Base-by-base conservation (phyloP, 2,329 filamentous ascomycete species). In the Tolypocladium endophyticum region DNA sequence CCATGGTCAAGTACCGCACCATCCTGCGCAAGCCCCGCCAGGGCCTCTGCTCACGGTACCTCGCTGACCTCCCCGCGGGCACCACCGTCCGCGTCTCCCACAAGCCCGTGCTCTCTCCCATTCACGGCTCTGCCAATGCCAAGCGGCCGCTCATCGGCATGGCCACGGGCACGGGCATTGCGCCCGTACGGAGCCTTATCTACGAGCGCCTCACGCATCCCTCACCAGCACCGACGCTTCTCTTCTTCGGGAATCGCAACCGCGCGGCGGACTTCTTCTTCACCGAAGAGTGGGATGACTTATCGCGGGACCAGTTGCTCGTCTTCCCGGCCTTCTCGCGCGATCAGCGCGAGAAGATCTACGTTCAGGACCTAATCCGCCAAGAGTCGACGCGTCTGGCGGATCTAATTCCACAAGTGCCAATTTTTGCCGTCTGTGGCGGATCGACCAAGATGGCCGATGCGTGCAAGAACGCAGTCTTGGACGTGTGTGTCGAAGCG, bases 1-100 rank as follows among this genome's bases (percentile, higher is more conserved):
- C 94, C 0, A 87, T 97, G 59, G 92, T 99, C 61, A 92, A 93
- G 70, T 97, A 96, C 73, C 85, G 87, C 63, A 96, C 92, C 1
- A 85, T 96, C 35, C 88, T 96, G 61, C 90, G 89, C 68, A 88
- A 89, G 62, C 87, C 89, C 3, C 84, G 94, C 23, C 83, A 93
- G 68, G 94, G 94, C 1, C 87, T 99, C 55, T 97, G 92, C 72
- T 96, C 94, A 6, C 84, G 90, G 30, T 97, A 97, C 70, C 80
- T 97, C 23, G 82, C 87, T 25, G 78, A 80, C 5, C 79, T 97
- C 0, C 71, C 73, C 5, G 74, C 78, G 0, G 81, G 81, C 1
- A 84, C 86, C 12, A 72, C 73, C 0, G 75, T 96, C 20, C 79
- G 73, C 30, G 79, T 95, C 68, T 87, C 64, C 73, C 81, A 75